Evolutionary conservation across 1,139 yeast genomes (phyloP).

Genomic region (Kluyveromyces marxianus): DNA sequence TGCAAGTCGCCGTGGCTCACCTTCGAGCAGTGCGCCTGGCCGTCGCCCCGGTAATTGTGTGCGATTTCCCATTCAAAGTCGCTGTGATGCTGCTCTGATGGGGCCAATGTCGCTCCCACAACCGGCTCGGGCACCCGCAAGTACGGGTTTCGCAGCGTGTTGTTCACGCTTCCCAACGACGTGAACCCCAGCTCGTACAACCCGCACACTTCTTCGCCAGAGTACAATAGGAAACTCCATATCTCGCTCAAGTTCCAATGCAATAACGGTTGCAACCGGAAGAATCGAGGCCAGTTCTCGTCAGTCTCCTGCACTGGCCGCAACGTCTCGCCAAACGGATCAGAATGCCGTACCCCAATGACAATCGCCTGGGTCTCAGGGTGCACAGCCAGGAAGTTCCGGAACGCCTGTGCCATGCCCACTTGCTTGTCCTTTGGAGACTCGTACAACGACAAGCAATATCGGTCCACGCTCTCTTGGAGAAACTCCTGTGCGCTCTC

Average conservation of each 20-base stretch:
- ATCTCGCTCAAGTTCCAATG: conserved; percentile 29
- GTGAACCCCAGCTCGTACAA: conserved; percentile 29
- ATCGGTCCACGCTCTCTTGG: conserved; percentile 18
- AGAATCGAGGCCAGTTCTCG: conserved; percentile 29
- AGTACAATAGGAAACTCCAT: conserved; percentile 30
- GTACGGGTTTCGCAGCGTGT: conserved; percentile 28
- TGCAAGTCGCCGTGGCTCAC: conserved; percentile 10
- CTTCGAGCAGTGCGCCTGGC: conserved; percentile 8
- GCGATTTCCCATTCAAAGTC: conserved; percentile 25
- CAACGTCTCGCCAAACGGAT: conserved; percentile 27
- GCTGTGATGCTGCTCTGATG: conserved; percentile 1
- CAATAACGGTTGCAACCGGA: conserved; percentile 29
- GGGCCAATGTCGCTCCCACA: not conserved
- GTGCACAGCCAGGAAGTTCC: conserved; percentile 17
- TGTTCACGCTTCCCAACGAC: conserved; percentile 25
- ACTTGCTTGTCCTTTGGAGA: conserved; percentile 14
- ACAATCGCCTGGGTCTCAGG: conserved; percentile 27
- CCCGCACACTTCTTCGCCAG: conserved; percentile 30
- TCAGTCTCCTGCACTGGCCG: conserved; percentile 28
- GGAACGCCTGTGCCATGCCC: conserved; percentile 27
- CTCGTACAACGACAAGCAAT: conserved; percentile 26
- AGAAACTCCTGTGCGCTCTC: conserved; percentile 24
- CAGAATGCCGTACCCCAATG: conserved; percentile 30
- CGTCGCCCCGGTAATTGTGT: conserved; percentile 12
- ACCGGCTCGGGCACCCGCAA: conserved; percentile 8